Percentiles rank a stretch among this genome's conserved stretches.
Evolutionary conservation across 2,329 filamentous ascomycete species (phyloP).

Genomic region (Aspergillus fijiensis): DNA sequence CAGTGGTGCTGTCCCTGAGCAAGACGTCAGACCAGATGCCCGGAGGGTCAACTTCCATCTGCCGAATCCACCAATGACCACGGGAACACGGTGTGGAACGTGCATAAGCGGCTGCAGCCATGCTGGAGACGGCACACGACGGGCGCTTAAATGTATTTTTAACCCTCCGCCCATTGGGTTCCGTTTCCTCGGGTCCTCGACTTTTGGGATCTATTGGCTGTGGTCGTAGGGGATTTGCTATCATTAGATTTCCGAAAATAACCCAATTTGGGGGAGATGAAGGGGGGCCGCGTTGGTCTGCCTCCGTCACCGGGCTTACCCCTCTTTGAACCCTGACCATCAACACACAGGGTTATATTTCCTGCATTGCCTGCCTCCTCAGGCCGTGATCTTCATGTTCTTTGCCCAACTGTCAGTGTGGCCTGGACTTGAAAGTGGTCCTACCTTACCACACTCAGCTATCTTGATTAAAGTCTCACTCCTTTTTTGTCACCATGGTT

Average conservation of each 20-base stretch:
- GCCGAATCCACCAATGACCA: not conserved
- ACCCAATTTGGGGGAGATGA: not conserved
- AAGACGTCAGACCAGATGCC: not conserved
- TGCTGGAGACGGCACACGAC: conserved; percentile 1
- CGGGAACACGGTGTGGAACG: not conserved
- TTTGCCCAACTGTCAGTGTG: not conserved
- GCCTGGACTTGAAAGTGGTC: not conserved
- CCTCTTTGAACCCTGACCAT: not conserved
- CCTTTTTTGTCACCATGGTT: conserved; percentile 28
- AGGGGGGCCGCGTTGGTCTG: not conserved
- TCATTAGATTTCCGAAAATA: conserved; percentile 11
- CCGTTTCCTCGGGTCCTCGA: conserved; percentile 6
- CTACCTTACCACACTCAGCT: no score
- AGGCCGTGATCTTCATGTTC: not conserved
- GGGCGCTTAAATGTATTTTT: conserved; percentile 20
- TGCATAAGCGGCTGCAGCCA: conserved; percentile 5
- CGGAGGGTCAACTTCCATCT: not conserved
- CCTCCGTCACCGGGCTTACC: not conserved
- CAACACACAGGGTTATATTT: not conserved
- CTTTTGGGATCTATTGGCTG: conserved; percentile 1
- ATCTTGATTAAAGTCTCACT: not conserved
- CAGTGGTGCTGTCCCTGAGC: no score
- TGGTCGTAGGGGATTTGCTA: conserved; percentile 5
- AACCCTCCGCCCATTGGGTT: conserved; percentile 13
- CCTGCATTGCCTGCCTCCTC: not conserved